Evolutionary conservation across 169 alveolate species (phyloP).

Genomic region (Plasmodium inui): DNA sequence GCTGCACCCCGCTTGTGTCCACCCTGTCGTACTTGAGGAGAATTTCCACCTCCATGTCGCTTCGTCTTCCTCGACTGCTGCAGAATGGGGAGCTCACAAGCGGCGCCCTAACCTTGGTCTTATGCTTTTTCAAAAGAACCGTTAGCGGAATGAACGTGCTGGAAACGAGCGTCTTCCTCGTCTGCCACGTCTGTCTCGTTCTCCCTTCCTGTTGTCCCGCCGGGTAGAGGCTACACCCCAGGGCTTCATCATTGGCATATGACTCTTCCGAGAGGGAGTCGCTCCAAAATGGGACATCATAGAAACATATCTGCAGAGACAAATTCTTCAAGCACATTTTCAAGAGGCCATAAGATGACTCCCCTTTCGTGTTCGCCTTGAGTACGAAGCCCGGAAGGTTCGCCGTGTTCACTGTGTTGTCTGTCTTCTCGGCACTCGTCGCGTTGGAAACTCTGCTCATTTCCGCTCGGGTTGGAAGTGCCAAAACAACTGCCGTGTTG

Average conservation of each 20-base stretch:
- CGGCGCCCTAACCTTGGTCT: constrained; percentile 19
- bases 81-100: constrained; percentile 32
- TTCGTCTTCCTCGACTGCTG: not conserved
- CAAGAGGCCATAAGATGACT: not conserved
- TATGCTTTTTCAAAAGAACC: constrained; percentile 27
- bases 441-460: not conserved
- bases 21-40: constrained; percentile 23
- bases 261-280: not conserved
- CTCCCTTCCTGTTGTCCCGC: not conserved
- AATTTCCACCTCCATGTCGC: constrained; percentile 26
- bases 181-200: not conserved
- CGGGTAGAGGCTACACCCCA: not conserved
- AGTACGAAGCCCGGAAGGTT: not conserved
- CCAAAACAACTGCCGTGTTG: constrained; percentile 5
- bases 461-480: constrained; percentile 21
- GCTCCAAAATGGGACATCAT: constrained; percentile 3
- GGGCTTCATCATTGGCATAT: not conserved
- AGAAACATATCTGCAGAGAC: constrained; percentile 42
- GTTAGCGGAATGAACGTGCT: constrained; percentile 39
- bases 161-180: constrained; percentile 6
- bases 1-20: not conserved
- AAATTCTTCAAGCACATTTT: constrained; percentile 38
- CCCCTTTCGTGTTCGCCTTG: not conserved
- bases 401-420: too few relatives aligned
- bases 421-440: not conserved